Evolutionary conservation across 2,329 filamentous ascomycete species (phyloP).

Genomic region (Rutstroemia sp.): DNA sequence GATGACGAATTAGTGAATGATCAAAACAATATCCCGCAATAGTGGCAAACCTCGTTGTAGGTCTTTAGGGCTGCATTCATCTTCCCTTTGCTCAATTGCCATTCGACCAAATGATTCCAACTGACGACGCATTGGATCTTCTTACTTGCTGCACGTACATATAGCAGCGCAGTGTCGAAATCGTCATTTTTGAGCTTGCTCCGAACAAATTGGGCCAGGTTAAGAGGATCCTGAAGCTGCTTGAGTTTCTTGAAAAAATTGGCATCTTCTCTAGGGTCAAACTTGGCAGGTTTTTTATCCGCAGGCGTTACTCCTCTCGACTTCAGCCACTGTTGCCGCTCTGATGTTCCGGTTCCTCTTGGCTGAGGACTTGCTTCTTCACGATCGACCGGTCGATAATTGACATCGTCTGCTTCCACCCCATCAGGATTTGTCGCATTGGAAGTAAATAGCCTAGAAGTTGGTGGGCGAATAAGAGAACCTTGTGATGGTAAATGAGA

Average conservation of each 20-base stretch:
- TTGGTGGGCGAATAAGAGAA: background rate
- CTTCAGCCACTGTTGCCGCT: conserved; percentile 18
- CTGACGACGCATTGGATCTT: conserved; percentile 59
- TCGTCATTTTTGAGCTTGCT: conserved; percentile 51
- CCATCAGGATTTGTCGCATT: background rate
- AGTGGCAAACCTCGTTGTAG: conserved; percentile 69
- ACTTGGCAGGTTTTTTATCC: conserved; percentile 3
- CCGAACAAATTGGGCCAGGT: conserved; percentile 62
- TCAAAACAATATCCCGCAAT: background rate
- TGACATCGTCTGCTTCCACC: background rate
- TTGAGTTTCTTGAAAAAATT: conserved; percentile 18
- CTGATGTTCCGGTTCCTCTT: background rate
- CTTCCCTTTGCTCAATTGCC: conserved; percentile 54
- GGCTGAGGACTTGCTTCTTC: background rate
- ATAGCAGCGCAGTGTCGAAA: conserved; percentile 57
- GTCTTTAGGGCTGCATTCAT: conserved; percentile 64
- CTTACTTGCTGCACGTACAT: conserved; percentile 64
- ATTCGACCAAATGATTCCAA: conserved; percentile 82
- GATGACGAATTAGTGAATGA: background rate
- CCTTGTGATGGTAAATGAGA: conserved; percentile 7
- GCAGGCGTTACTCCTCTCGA: conserved; percentile 17
- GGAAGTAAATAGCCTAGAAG: background rate
- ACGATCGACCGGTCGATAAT: background rate
- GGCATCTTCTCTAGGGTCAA: conserved; percentile 2
- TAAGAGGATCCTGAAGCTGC: conserved; percentile 53